Evolutionary conservation across 805 yeast species (phyloP).

Genomic region (Torulaspora indica): DNA sequence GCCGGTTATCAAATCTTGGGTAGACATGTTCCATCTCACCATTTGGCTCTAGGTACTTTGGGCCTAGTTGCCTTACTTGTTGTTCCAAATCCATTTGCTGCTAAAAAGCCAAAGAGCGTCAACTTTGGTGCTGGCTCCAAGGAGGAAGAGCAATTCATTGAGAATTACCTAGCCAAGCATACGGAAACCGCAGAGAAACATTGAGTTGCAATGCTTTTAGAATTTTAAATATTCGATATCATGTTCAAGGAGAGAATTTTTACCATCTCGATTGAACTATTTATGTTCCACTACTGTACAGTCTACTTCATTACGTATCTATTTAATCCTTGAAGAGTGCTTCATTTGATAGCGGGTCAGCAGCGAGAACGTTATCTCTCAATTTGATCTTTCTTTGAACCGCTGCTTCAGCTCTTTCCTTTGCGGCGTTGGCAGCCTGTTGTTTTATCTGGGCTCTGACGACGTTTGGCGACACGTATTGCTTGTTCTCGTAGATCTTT

Average conservation of each 20-base stretch:
- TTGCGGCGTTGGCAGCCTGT: conserved; percentile 75
- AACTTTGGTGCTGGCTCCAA: conserved; percentile 70
- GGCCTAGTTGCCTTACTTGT: conserved; percentile 59
- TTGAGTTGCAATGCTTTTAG: not conserved
- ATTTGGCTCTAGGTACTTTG: conserved; percentile 77
- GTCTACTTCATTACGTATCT: conserved; percentile 1
- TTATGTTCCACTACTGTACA: conserved; percentile 4
- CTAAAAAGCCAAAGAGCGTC: conserved; percentile 58
- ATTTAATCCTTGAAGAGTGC: conserved; percentile 53
- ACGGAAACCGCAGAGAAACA: conserved; percentile 15
- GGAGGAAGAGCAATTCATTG: conserved; percentile 86
- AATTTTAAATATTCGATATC: conserved; percentile 6
- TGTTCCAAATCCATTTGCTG: conserved; percentile 63
- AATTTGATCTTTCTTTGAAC: conserved; percentile 66
- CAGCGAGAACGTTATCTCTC: conserved; percentile 68
- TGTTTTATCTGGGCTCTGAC: conserved; percentile 85
- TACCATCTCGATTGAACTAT: too few species aligned
- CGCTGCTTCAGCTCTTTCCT: conserved; percentile 73
- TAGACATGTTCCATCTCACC: conserved; percentile 77
- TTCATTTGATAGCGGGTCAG: conserved; percentile 80
- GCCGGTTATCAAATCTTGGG: conserved; percentile 83
- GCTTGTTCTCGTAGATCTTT: conserved; percentile 93
- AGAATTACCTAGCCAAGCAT: conserved; percentile 55
- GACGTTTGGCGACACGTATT: conserved; percentile 92
- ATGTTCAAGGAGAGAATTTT: conserved; percentile 1